Percentiles rank a stretch among this genome's conserved stretches.
phyloP scores from a whole-genome alignment of 176 grass and related monocot genomes.

The Hyparrhenia diplandra region DNA sequence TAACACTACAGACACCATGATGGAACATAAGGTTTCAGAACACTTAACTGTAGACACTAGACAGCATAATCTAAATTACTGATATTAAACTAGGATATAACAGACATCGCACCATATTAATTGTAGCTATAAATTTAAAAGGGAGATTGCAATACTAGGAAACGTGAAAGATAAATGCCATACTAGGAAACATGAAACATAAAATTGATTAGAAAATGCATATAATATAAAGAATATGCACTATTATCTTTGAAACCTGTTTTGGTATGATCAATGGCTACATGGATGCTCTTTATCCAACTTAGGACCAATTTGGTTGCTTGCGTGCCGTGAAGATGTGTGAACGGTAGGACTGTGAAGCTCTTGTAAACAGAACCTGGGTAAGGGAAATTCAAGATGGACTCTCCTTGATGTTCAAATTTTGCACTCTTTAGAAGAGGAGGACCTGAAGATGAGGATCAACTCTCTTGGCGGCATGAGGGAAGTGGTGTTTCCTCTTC shows the following conservation, averaged over 20 bases:
- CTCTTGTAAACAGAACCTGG: neutral
- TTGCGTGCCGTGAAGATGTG: neutral
- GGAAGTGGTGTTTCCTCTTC: neutral
- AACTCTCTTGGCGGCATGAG: neutral
- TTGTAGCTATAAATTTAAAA: neutral
- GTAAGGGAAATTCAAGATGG: neutral
- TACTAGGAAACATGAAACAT: neutral
- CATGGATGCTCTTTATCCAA: neutral
- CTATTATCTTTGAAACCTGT: neutral
- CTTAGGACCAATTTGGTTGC: neutral
- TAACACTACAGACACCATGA: slow-evolving; percentile 1
- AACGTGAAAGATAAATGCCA: no score
- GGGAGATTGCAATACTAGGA: no score
- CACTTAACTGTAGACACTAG: slow-evolving; percentile 5
- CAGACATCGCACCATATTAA: neutral
- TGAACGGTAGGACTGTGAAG: neutral
- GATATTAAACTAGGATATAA: slow-evolving; percentile 14
- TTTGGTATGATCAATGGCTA: neutral
- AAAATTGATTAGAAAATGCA: neutral
- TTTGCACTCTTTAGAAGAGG: neutral
- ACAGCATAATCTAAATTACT: slow-evolving; percentile 5
- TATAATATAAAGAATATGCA: neutral
- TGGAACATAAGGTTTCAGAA: neutral
- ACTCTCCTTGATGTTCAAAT: neutral
- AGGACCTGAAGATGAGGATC: neutral